Conservation (phyloP, 2,329 filamentous ascomycete species). For the Elsinoe arachidis region DNA sequence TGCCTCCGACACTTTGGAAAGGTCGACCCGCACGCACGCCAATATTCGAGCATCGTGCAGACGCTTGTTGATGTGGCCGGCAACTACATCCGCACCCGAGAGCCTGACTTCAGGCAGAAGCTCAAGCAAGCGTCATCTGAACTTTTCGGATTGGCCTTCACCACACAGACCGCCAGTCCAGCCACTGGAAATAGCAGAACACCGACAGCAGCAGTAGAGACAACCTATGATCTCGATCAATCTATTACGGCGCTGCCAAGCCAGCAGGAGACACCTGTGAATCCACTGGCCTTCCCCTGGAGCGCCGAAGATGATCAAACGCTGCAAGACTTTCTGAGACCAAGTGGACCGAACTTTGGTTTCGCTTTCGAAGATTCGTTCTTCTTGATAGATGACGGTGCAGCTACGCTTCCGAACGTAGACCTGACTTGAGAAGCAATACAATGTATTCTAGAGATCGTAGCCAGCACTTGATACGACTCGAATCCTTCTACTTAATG, state of each 20-base stretch:
- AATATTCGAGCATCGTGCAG: slow-evolving; percentile 21
- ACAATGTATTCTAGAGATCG: not conserved
- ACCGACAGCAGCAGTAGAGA: not conserved
- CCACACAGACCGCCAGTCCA: not conserved
- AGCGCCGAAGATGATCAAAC: slow-evolving; percentile 21
- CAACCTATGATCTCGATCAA: not conserved
- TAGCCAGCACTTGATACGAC: slow-evolving; percentile 1
- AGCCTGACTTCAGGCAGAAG: slow-evolving; percentile 18
- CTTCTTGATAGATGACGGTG: slow-evolving; percentile 23
- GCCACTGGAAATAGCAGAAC: not conserved
- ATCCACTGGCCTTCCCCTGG: slow-evolving; percentile 24
- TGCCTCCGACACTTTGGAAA: slow-evolving; percentile 23
- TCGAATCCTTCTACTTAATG: not conserved
- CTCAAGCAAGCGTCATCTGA: slow-evolving; percentile 23
- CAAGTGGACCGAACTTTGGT: slow-evolving; percentile 20
- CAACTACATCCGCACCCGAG: slow-evolving; percentile 19
- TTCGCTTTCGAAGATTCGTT: slow-evolving; percentile 21
- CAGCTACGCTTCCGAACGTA: not conserved
- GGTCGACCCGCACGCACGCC: slow-evolving; percentile 23
- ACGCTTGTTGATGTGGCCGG: slow-evolving; percentile 20
- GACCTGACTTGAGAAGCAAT: not conserved
- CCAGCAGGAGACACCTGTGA: not conserved
- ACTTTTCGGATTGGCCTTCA: slow-evolving; percentile 22
- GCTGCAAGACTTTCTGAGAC: slow-evolving; percentile 23
- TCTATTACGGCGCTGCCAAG: slow-evolving; percentile 16